Conservation (phyloP, 768 basidiomycete genomes). For the Paxillus involutus region DNA sequence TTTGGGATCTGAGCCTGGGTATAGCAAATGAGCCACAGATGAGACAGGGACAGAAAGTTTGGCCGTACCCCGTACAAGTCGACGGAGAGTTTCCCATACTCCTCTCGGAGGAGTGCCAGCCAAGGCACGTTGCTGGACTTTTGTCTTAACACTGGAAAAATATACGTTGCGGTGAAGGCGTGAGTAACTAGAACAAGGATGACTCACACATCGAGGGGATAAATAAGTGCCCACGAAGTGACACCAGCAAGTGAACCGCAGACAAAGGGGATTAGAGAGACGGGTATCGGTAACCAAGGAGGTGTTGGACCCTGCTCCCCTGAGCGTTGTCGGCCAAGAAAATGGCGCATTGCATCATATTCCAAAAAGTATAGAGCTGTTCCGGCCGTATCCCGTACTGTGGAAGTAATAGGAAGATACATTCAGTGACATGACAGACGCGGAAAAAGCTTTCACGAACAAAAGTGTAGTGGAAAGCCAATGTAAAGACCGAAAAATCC, state of each 20-base stretch:
- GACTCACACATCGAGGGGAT: slow-evolving; percentile 89
- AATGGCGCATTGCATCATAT: slow-evolving; percentile 88
- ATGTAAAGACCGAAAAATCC: slow-evolving; percentile 74
- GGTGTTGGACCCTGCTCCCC: slow-evolving; percentile 84
- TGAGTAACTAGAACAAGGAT: background rate
- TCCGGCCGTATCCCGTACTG: slow-evolving; percentile 87
- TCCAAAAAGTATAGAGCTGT: slow-evolving; percentile 93
- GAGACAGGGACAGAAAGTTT: background rate
- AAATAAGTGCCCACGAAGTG: slow-evolving; percentile 86
- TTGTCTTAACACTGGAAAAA: slow-evolving; percentile 78
- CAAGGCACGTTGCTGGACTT: slow-evolving; percentile 90
- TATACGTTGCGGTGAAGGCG: background rate
- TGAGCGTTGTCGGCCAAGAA: slow-evolving; percentile 73
- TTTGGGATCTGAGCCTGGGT: slow-evolving; percentile 72
- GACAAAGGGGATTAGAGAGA: slow-evolving; percentile 82
- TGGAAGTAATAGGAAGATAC: slow-evolving; percentile 4
- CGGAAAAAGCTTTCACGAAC: slow-evolving; percentile 40
- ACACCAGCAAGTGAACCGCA: slow-evolving; percentile 92
- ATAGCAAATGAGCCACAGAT: slow-evolving; percentile 1
- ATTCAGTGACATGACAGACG: background rate
- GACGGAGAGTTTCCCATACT: slow-evolving; percentile 68
- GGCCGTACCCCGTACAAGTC: slow-evolving; percentile 74
- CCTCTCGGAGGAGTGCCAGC: slow-evolving; percentile 75
- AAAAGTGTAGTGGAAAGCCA: slow-evolving; percentile 84
- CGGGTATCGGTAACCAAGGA: slow-evolving; percentile 81